phyloP scores from a whole-genome alignment of 1,139 yeast genomes.

The Lodderomyces margitis region DNA sequence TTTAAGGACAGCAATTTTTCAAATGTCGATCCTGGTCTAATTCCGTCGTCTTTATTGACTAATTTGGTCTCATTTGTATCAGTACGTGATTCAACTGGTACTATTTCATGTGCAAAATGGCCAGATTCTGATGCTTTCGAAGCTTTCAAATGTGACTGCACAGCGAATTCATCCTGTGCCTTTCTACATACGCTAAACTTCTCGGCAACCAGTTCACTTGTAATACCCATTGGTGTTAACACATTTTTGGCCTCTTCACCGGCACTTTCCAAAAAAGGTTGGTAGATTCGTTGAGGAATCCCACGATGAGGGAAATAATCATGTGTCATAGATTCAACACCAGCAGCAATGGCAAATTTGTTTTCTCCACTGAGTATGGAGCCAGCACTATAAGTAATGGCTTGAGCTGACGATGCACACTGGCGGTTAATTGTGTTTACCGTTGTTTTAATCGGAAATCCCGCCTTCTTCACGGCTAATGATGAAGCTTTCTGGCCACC shows the following conservation, averaged over 20 bases:
- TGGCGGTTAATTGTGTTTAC: conserved; percentile 40
- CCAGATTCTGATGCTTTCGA: conserved; percentile 34
- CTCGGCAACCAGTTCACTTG: conserved; percentile 24
- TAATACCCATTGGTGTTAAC: conserved; percentile 70
- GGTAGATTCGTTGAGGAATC: conserved; percentile 28
- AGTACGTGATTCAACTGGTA: conserved; percentile 31
- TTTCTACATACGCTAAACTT: conserved; percentile 59
- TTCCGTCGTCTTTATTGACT: conserved; percentile 32
- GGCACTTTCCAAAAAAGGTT: conserved; percentile 19
- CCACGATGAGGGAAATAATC: conserved; percentile 43
- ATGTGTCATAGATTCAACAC: conserved; percentile 45
- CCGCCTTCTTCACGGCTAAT: conserved; percentile 50
- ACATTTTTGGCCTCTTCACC: conserved; percentile 24
- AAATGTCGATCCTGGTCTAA: conserved; percentile 25
- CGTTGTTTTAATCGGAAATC: conserved; percentile 38
- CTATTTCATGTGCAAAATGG: conserved; percentile 35
- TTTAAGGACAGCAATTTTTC: conserved; percentile 30
- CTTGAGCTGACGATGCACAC: conserved; percentile 43
- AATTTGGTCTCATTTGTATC: conserved; percentile 15
- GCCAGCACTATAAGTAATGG: conserved; percentile 33
- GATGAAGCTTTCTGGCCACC: conserved; percentile 87
- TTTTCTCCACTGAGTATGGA: conserved; percentile 32
- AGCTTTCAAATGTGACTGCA: conserved; percentile 35
- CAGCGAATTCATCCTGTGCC: conserved; percentile 51
- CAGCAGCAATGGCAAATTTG: conserved; percentile 38